These are phyloP conservation scores for Aphanomyces stellatus DNA, from an alignment of 352 stramenopile genomes.

Conservation along the genomic window DNA sequence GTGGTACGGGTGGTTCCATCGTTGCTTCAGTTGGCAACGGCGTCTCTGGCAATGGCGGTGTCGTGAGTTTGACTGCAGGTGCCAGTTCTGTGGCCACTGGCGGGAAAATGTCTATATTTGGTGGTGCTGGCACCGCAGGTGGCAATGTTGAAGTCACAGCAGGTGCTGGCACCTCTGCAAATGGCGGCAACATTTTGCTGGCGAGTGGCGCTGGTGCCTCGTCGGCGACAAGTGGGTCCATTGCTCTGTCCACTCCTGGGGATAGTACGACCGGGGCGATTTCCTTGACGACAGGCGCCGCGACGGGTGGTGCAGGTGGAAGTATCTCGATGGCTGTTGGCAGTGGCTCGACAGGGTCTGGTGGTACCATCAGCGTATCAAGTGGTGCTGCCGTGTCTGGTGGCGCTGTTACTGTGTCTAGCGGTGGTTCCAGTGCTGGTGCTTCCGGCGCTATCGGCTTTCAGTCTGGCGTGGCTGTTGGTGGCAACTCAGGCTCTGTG, in stretches of 20 bases:
- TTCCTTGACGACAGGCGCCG: constrained; percentile 35
- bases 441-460: background rate
- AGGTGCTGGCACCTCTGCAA: constrained; percentile 31
- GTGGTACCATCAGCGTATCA: background rate
- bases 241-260: background rate
- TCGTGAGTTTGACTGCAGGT: constrained; percentile 1
- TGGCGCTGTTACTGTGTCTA: background rate
- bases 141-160: constrained; percentile 26
- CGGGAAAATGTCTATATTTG: constrained; percentile 17
- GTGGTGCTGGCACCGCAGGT: constrained; percentile 7
- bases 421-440: background rate
- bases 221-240: constrained; percentile 22
- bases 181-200: constrained; percentile 23
- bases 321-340: constrained; percentile 35
- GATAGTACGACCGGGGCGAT: constrained; percentile 46
- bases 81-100: constrained; percentile 11
- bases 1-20: constrained; percentile 16
- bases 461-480: background rate
- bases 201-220: constrained; percentile 26
- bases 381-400: background rate
- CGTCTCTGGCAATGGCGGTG: background rate
- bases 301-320: constrained; percentile 44
- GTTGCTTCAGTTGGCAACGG: constrained; percentile 14
- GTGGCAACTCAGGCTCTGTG: background rate
- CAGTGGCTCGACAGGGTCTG: constrained; percentile 42